Percentiles rank a stretch among this genome's conserved stretches.
Conservation (phyloP, 768 basidiomycete genomes). For the Kwoniella sp. region DNA sequence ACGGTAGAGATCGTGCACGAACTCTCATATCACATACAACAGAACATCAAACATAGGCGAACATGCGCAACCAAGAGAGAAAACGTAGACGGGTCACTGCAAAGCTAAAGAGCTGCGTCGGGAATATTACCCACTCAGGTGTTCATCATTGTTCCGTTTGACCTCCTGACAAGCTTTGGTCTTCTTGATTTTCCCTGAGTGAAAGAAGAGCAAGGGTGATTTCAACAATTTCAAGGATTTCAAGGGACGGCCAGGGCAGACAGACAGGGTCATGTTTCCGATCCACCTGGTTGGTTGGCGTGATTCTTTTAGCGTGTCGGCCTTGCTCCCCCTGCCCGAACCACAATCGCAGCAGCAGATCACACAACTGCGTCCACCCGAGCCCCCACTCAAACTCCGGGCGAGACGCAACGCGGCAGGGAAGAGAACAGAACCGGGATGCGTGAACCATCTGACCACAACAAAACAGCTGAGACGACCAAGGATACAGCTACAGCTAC, state of each 20-base stretch:
- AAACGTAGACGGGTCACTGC: too few species aligned
- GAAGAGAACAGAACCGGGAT: not conserved
- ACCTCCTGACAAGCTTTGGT: slow-evolving; percentile 1
- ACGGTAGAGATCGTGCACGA: slow-evolving; percentile 4
- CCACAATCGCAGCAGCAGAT: not conserved
- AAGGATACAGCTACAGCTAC: too few species aligned
- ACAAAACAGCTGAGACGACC: too few species aligned
- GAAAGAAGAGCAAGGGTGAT: not conserved
- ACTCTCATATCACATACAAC: too few species aligned
- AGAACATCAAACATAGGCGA: too few species aligned
- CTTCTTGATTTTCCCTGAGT: not conserved
- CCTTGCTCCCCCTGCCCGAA: not conserved
- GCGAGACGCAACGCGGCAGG: not conserved
- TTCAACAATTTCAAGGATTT: too few species aligned
- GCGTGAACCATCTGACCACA: not conserved
- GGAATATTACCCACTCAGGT: not conserved
- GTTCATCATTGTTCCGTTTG: slow-evolving; percentile 9
- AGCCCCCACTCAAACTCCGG: slow-evolving; percentile 1
- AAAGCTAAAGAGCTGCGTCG: not conserved
- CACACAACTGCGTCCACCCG: not conserved
- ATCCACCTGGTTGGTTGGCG: not conserved
- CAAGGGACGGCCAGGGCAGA: not conserved
- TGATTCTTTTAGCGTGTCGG: not conserved
- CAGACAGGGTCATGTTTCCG: not conserved
- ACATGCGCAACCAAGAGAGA: too few species aligned